Percentiles rank a stretch among this genome's conserved stretches.
These are phyloP conservation scores for Kappamyces sp. DNA, from an alignment of 192 early-diverging fungal genomes.

Conservation along the genomic window DNA sequence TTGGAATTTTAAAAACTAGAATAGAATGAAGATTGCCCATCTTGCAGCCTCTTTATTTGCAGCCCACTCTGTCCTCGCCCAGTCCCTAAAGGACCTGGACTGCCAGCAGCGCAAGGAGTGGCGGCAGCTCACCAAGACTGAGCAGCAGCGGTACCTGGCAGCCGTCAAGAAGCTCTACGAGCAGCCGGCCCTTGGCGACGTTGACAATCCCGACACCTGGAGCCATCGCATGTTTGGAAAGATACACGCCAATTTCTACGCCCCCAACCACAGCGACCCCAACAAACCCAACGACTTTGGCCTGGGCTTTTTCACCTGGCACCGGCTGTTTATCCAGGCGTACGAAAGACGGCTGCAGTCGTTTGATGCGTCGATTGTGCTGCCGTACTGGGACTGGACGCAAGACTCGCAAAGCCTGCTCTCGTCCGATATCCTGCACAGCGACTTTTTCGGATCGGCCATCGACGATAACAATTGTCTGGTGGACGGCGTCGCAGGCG, in stretches of 20 bases:
- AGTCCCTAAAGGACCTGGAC: no score
- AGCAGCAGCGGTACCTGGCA: constrained; percentile 1
- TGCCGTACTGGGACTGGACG: constrained; percentile 61
- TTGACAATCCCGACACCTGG: no score
- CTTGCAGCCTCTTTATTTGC: no score
- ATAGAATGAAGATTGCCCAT: no score
- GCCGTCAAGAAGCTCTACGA: background rate
- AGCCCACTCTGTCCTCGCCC: no score
- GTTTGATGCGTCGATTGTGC: constrained; percentile 35
- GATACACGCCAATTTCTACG: no score
- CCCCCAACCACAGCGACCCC: no score
- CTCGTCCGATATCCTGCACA: background rate
- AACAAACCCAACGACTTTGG: no score
- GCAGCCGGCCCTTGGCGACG: background rate
- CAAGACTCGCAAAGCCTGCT: constrained; percentile 42
- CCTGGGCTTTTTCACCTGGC: constrained; percentile 40
- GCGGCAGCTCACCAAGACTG: background rate
- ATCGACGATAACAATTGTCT: constrained; percentile 32
- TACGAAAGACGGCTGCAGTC: constrained; percentile 44
- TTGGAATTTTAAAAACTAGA: no score
- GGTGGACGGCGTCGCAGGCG: constrained; percentile 41
- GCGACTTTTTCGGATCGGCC: background rate
- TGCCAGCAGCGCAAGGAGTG: constrained; percentile 12
- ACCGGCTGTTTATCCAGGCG: constrained; percentile 44
- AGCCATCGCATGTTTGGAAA: no score